These are phyloP conservation scores for Penicillium alfredii DNA, from an alignment of 495 filamentous ascomycete genomes.

Conservation along the genomic window DNA sequence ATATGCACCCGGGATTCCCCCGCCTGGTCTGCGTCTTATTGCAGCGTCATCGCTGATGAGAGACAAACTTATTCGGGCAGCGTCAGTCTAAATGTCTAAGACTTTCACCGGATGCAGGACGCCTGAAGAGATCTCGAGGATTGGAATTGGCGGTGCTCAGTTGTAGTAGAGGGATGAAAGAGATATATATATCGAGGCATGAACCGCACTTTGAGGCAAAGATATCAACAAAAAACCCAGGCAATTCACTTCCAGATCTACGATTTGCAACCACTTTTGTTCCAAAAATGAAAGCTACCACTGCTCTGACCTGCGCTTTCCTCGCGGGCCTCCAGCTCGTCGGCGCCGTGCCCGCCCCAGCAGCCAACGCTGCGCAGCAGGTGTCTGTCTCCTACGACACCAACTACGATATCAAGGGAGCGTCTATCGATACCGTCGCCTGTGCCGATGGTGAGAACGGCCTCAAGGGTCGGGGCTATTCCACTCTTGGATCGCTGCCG, in stretches of 20 bases:
- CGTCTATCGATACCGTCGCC: constrained; percentile 57
- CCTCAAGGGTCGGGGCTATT: constrained; percentile 62
- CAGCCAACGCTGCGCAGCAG: neutral
- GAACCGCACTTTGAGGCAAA: no score
- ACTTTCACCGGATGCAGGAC: constrained; percentile 13
- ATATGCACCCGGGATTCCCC: constrained; percentile 1
- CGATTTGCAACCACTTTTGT: neutral
- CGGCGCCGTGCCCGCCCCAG: constrained; percentile 9
- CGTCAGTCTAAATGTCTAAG: constrained; percentile 14
- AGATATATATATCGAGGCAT: constrained; percentile 21
- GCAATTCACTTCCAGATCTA: neutral
- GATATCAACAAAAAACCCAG: neutral
- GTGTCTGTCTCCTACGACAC: constrained; percentile 36
- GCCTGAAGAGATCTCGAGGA: constrained; percentile 2
- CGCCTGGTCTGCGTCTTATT: constrained; percentile 3
- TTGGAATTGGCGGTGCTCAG: no score
- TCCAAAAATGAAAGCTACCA: constrained; percentile 19
- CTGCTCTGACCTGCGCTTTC: constrained; percentile 14
- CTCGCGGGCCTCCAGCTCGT: constrained; percentile 15
- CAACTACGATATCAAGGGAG: constrained; percentile 24
- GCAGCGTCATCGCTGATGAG: constrained; percentile 3
- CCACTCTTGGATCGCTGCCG: constrained; percentile 53
- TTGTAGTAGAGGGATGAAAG: neutral
- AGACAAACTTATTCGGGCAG: no score
- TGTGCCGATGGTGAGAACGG: constrained; percentile 52